phyloP scores from a whole-genome alignment of 1,284 basidiomycete genomes.

The Fistulinella cinereoalba region DNA sequence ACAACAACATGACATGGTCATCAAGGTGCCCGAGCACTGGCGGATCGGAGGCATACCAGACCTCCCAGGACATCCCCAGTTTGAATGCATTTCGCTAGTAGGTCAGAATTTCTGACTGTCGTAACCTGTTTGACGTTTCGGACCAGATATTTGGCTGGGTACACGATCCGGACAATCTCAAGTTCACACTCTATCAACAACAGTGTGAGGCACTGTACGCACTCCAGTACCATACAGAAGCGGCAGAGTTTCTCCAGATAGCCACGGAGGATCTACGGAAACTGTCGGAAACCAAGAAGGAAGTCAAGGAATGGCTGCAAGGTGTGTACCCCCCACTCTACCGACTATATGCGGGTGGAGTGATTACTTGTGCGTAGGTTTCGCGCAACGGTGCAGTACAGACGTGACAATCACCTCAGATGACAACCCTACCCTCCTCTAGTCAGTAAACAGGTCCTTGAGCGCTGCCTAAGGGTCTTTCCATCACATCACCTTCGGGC shows the following conservation, averaged over 20 bases:
- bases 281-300: neutral
- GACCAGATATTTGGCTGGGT: neutral
- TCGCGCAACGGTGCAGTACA: no score
- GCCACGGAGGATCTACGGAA: neutral
- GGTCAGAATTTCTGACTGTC: neutral
- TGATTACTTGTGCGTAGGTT: no score
- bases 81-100: neutral
- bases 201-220: neutral
- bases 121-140: neutral
- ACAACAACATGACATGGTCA: neutral
- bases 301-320: neutral
- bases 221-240: neutral
- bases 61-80: neutral
- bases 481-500: no score
- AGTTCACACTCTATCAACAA: neutral
- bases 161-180: neutral
- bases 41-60: neutral
- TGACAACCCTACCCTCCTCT: no score
- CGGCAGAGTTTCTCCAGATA: neutral
- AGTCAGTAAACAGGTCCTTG: no score
- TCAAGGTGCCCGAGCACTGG: neutral
- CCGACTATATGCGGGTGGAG: no score
- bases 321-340: no score
- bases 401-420: no score
- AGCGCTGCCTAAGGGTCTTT: no score